Evolutionary conservation across 225 moss, liverwort and hornwort species (phyloP), one percentile per base, ranked within the genome.

Genomic region (Marchantia polymorpha): DNA sequence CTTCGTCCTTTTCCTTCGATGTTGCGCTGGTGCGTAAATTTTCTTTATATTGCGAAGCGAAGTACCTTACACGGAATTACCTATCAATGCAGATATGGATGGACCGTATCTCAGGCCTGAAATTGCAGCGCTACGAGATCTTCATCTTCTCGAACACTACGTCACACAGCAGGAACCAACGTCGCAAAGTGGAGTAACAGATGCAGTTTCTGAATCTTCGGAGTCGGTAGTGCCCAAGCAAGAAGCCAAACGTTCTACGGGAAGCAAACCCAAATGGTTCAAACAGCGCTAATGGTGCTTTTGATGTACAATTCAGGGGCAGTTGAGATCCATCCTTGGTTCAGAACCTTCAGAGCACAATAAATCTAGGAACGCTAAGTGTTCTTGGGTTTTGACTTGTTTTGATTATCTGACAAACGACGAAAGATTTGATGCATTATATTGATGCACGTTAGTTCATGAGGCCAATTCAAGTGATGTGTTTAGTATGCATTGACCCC

Each of bases 201-300:
- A 39, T 7, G 47, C 78, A 61, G 70, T 53, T 9, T 65, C 86
- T 23, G 86, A 66, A 7, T 39, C 54, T 20, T 7, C 26, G 16
- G 48, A 66, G 66, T 29, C 65, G 48, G 55, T 29, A 29, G 73
- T 81, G 59, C 64, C 70, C 8, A 84, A 76, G 39, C 72, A 80
- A 54, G 83, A 88, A 48, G 48, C 66, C 7, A 85, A 83, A 56
- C 74, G 85, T n/a, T 61, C 89, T 56, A 70, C 79, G 47, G 77
- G 77, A 26, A 86, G 83, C 85, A 91, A 83, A 76, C 96, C 96
- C 4, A 96, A 94, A 83, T 96, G 96, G 96, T 84, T 92, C 73
- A 94, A 91, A 73, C 87, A 87, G 10, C 82, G 87, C 11, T 86
- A 73, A 65, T 61, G 7, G 8, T 75, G 31, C 11, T 3, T 14